Evolutionary conservation across 1,284 basidiomycete species (phyloP), one percentile per base, ranked within the genome.

Genomic region (Leccinum fallax): DNA sequence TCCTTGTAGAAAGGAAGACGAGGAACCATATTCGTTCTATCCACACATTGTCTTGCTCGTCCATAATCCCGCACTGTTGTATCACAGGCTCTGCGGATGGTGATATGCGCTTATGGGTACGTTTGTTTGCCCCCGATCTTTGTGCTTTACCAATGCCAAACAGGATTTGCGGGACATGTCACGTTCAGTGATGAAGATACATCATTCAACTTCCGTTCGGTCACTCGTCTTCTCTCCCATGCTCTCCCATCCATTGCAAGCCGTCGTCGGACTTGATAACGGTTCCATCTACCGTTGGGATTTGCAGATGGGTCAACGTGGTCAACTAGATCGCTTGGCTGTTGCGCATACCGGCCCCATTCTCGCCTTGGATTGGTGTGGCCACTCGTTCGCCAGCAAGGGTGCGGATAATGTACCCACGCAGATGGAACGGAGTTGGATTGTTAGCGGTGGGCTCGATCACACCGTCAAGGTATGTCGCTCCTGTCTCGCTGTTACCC

Each of bases 11-110:
- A 72, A 82, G 86, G 54, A 85, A 87, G 68, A 83, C 86, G 0
- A 89, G 88, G 66, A 90, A 90, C 53, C 92, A 94, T 67, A 79
- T 83, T 53, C 84, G 93, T 34, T 88, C 93, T 0, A 90, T 95
- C 60, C 88, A 94, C 71, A 83, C 84, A 59, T 74, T 94, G 40
- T 83, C 84, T 43, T 87, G 86, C 58, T 91, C 84, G 3, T 80
- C 79, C 24, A 79, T 83, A 40, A 83, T 86, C 49, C 85, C 81
- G 60, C 80, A 90, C 67, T 89, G 92, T 63, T 89, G 91, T 58
- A 81, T 94, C 64, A 93, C 92, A 3, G 92, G 89, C 16, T 93
- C 92, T 21, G 88, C 90, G 2, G 93, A 95, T 68, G 93, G 92
- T 0, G 86, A 91, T 70, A 79, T 93, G 66, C 87, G 90, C 59